Evolutionary conservation across 164 flowering plant genomes (phyloP).

Genomic region (Kingdonia uniflora): DNA sequence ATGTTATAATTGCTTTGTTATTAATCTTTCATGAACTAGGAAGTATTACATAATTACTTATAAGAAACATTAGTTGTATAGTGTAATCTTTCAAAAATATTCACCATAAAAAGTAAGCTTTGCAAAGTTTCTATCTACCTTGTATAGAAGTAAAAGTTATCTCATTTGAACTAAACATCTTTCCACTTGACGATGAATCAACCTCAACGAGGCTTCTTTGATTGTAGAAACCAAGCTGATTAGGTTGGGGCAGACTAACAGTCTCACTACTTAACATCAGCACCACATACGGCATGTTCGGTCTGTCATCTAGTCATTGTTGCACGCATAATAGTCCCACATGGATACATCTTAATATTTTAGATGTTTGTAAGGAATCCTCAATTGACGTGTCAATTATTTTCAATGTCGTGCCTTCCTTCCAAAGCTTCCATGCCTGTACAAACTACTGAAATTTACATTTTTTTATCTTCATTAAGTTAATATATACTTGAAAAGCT

Average conservation of each 20-base stretch:
- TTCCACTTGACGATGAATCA: conserved; percentile 6
- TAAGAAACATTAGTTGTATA: too few species aligned
- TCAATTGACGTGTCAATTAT: conserved; percentile 6
- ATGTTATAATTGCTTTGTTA: too few species aligned
- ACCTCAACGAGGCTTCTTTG: neutral
- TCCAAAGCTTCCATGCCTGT: conserved; percentile 24
- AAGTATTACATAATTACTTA: too few species aligned
- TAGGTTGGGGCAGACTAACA: conserved; percentile 14
- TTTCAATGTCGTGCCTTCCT: conserved; percentile 12
- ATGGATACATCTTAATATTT: conserved; percentile 12
- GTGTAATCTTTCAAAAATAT: too few species aligned
- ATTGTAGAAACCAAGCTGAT: conserved; percentile 19
- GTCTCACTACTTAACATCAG: conserved; percentile 23
- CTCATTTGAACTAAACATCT: neutral
- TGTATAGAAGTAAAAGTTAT: conserved; percentile 7
- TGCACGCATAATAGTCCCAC: conserved; percentile 25
- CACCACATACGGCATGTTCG: conserved; percentile 19
- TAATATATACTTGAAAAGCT: too few species aligned
- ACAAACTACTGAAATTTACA: neutral
- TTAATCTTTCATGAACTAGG: too few species aligned
- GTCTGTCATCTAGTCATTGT: conserved; percentile 18
- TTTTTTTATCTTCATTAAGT: neutral
- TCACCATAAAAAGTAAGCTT: too few species aligned
- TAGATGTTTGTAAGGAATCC: neutral
- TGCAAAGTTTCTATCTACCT: conserved; percentile 12